Base-by-base conservation (phyloP, 1,284 basidiomycete genomes). In the Caloboletus firmus region DNA sequence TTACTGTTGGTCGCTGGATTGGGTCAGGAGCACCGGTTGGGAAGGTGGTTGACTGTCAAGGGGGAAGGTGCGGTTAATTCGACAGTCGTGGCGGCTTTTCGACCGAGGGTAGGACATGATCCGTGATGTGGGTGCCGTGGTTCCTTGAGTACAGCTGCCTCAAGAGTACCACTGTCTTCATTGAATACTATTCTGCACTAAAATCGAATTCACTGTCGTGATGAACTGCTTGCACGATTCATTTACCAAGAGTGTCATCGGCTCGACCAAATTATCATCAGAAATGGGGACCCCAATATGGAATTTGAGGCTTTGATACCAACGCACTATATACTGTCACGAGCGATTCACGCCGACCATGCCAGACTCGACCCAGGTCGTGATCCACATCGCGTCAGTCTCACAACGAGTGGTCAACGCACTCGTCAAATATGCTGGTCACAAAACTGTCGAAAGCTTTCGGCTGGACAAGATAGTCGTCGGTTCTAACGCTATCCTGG, bases 11-110 rank as follows among this genome's bases (percentile, higher is more conserved):
- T 93, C 7, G 93, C 86, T 5, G 93, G 87, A 5, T 66, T 95
- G 2, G 92, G 90, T 1, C 89, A 94, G 66, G 96, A 99, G 71
- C 92, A 89, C 62, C 82, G 91, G 51, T 72, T 95, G 28, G 96
- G 95, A 9, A 77, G 97, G 55, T 99, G 96, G 96, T 72, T 93
- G 62, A 82, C 77, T 47, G 65, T 90, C 55, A 90, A 90, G 69
- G 82, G 81, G 64, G 77, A 78, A 30, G 84, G 87, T 0, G 84
- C 81, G 1, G 78, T 79, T 62, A 97, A 96, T 67, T 85, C 86
- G 8, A 79, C 90, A 0, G 65, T 93, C 28, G 82, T 94, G 17
- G 78, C 87, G 32, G 59, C 53, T 8, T 68, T 69, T 56, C 54
- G 63, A 36, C 67, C 69, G 22, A 67, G 52, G 30, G 47, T 43